phyloP scores from a whole-genome alignment of 805 yeast genomes.

The Lipomyces mesembrius region DNA sequence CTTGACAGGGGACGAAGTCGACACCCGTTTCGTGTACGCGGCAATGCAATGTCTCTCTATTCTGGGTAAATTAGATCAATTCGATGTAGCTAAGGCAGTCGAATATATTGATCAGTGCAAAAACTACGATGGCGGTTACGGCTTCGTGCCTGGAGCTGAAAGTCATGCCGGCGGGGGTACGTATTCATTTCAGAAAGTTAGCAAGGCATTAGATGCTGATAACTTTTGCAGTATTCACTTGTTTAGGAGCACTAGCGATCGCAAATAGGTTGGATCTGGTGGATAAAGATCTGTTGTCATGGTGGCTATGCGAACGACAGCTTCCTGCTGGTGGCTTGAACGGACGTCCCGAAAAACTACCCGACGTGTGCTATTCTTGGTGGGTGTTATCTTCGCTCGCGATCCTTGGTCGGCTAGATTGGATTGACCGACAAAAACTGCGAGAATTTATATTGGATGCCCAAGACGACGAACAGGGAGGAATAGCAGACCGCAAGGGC shows the following conservation, averaged over 20 bases:
- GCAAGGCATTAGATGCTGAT: background rate
- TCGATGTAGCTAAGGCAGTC: slow-evolving; percentile 63
- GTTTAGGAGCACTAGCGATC: slow-evolving; percentile 79
- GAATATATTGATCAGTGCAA: slow-evolving; percentile 69
- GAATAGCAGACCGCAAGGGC: slow-evolving; percentile 89
- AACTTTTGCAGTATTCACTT: slow-evolving; percentile 61
- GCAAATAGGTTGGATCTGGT: slow-evolving; percentile 59
- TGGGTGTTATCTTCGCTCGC: slow-evolving; percentile 64
- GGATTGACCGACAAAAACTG: slow-evolving; percentile 74
- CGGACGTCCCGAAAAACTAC: slow-evolving; percentile 94
- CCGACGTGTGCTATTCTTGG: slow-evolving; percentile 92
- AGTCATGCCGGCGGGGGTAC: slow-evolving; percentile 84
- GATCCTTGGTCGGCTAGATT: slow-evolving; percentile 61
- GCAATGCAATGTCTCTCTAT: slow-evolving; percentile 76
- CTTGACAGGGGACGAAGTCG: slow-evolving; percentile 88
- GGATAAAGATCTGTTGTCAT: slow-evolving; percentile 54
- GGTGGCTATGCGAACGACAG: slow-evolving; percentile 95
- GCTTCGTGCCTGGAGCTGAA: slow-evolving; percentile 92
- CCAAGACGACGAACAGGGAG: slow-evolving; percentile 72
- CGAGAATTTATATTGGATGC: slow-evolving; percentile 69
- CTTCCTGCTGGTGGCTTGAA: slow-evolving; percentile 86
- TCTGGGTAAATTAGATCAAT: slow-evolving; percentile 60
- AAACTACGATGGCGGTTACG: slow-evolving; percentile 96
- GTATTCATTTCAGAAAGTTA: background rate
- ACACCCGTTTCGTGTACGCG: slow-evolving; percentile 85